Evolutionary conservation across 495 filamentous ascomycete species (phyloP), one percentile per base, ranked within the genome.

Genomic region (Trichoderma virens): DNA sequence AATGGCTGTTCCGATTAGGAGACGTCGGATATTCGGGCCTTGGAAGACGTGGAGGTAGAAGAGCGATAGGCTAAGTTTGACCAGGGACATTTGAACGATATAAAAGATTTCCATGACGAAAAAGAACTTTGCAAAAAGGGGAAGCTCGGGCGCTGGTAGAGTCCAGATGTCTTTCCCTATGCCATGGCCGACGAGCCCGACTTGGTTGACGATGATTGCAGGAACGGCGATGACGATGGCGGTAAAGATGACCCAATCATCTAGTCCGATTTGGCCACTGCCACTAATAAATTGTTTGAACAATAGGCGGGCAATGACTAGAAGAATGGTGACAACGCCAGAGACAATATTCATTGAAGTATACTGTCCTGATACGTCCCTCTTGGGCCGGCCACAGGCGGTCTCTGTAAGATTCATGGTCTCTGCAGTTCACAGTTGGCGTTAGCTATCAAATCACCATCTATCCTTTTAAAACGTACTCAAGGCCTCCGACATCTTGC

Each of bases 1-100:
- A 2, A 60, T 51, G 5, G 72, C 61, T 35, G 68, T 70, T 20
- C 67, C 64, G 28, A 66, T 66, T 38, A 74, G 71, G 11, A 72
- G 64, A 7, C 65, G 65, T 20, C 64, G 63, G 7, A 66, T 64
- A 3, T 32, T 27, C n/a, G 62, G 27, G 20, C 65, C 47, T n/a
- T 64, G 62, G 60, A 74, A 74, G 51, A 74, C 71, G 60, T 71
- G 70, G 0, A 69, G 51, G 77, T 70, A 73, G 65, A 82, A 80
- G 39, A 80, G 76, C 41, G 80, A 35, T 35, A 72, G 72, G 18
- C 75, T 76, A 23, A 79, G 69, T 54, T 80, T 80, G 16, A 75
- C 69, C 13, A 75, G 28, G 54, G 68, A 68, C 23, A 72, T 65
- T 34, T 72, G 41, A 31, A 67, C 25, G 31, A 73, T 65, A 65